A percentile compares a stretch with the other conserved stretches of the same genome.
These are phyloP conservation scores for Yarrowia hollandica DNA, from an alignment of 805 yeast genomes.

Conservation along the genomic window DNA sequence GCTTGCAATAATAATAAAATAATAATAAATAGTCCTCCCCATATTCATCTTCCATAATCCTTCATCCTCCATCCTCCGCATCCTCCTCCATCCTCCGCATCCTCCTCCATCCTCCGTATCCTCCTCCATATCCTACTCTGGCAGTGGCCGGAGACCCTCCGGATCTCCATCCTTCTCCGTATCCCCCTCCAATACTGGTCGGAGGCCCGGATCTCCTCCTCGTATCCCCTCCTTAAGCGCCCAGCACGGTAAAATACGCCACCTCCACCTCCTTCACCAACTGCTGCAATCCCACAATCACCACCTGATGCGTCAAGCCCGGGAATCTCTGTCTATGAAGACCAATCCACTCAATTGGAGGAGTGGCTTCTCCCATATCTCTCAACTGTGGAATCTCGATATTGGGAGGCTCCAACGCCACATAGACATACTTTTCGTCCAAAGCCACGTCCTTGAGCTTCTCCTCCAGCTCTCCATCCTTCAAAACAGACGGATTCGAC, in stretches of 20 bases:
- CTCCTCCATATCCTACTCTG: no score
- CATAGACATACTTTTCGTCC: slow-evolving; percentile 49
- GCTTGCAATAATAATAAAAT: no score
- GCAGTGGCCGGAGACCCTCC: no score
- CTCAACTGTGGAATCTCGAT: slow-evolving; percentile 87
- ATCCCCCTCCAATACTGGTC: no score
- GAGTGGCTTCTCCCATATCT: slow-evolving; percentile 95
- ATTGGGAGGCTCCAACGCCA: slow-evolving; percentile 69
- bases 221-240: background rate
- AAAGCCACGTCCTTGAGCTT: slow-evolving; percentile 44
- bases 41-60: no score
- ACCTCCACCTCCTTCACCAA: slow-evolving; percentile 60
- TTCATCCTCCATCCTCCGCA: background rate
- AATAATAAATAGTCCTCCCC: slow-evolving; percentile 12
- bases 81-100: background rate
- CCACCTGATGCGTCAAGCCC: slow-evolving; percentile 76
- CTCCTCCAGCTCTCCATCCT: slow-evolving; percentile 40
- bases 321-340: slow-evolving; percentile 85
- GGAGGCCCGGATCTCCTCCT: no score
- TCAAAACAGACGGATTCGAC: slow-evolving; percentile 40
- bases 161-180: background rate
- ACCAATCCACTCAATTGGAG: slow-evolving; percentile 98
- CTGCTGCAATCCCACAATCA: slow-evolving; percentile 71
- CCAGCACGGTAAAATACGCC: slow-evolving; percentile 11
- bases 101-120: background rate